phyloP scores from a whole-genome alignment of 371 early-diverging fungal species.

The Mucor circinelloides region DNA sequence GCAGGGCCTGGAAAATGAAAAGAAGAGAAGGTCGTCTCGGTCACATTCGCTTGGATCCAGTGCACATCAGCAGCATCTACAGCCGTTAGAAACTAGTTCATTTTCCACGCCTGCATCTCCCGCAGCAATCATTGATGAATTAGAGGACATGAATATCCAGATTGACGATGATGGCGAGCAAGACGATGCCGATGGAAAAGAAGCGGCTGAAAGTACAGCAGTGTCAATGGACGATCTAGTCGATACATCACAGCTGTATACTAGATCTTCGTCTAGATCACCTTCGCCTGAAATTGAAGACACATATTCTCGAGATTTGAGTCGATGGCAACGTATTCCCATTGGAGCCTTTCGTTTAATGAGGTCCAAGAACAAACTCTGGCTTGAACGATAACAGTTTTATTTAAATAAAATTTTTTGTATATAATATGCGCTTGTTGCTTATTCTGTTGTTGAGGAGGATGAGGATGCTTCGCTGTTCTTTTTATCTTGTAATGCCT shows the following conservation, averaged over 20 bases:
- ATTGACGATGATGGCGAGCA: background rate
- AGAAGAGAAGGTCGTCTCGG: conserved; percentile 10
- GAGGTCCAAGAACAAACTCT: conserved; percentile 46
- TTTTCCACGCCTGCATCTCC: conserved; percentile 19
- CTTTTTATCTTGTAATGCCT: conserved; percentile 30
- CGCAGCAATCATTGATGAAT: conserved; percentile 12
- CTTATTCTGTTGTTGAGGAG: background rate
- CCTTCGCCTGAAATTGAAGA: conserved; percentile 53
- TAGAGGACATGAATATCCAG: conserved; percentile 10
- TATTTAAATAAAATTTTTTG: background rate
- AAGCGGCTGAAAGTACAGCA: conserved; percentile 2
- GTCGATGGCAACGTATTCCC: conserved; percentile 65
- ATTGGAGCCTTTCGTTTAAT: conserved; percentile 62
- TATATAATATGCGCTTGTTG: background rate
- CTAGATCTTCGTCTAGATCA: conserved; percentile 39
- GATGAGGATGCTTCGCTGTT: conserved; percentile 10
- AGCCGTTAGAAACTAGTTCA: background rate
- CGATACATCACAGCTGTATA: conserved; percentile 59
- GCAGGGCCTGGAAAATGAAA: background rate
- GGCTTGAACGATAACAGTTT: conserved; percentile 42
- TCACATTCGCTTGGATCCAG: conserved; percentile 8
- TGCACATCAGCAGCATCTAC: background rate
- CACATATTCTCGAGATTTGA: conserved; percentile 52
- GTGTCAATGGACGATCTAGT: conserved; percentile 65
- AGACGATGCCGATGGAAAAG: background rate